These are phyloP conservation scores for Iris pallida DNA, from an alignment of 116 monocot genomes.

Conservation along the genomic window DNA sequence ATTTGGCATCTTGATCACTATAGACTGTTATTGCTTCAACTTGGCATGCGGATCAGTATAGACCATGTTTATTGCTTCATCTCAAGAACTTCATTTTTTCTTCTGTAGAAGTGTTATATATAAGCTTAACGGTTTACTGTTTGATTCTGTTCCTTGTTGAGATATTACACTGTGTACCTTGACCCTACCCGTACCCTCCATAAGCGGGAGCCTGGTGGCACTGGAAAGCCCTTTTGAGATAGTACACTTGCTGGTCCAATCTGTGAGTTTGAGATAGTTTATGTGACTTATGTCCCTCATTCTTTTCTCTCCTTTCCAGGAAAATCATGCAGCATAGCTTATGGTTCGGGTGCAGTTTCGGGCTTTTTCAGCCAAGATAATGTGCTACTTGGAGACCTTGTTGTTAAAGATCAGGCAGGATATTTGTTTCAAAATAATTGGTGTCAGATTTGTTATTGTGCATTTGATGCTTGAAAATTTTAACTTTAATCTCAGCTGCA, in stretches of 20 bases:
- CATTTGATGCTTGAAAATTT: background rate
- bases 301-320: conserved; percentile 30
- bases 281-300: background rate
- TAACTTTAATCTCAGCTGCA: background rate
- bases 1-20: no score
- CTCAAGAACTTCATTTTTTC: no score
- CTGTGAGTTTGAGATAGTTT: background rate
- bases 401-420: conserved; percentile 68
- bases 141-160: background rate
- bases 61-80: no score
- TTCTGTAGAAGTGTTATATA: no score
- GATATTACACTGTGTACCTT: background rate
- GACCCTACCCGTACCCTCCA: background rate
- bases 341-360: conserved; percentile 74
- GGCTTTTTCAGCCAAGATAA: conserved; percentile 82
- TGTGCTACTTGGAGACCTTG: conserved; percentile 65
- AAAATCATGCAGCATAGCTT: conserved; percentile 67
- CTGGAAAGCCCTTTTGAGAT: background rate
- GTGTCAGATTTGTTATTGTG: background rate
- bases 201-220: background rate
- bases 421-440: conserved; percentile 1
- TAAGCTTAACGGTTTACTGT: background rate
- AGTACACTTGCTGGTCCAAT: background rate
- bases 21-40: no score
- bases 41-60: no score